Evolutionary conservation across 495 filamentous ascomycete genomes (phyloP).

Genomic region (Aspergillus ellipticus): DNA sequence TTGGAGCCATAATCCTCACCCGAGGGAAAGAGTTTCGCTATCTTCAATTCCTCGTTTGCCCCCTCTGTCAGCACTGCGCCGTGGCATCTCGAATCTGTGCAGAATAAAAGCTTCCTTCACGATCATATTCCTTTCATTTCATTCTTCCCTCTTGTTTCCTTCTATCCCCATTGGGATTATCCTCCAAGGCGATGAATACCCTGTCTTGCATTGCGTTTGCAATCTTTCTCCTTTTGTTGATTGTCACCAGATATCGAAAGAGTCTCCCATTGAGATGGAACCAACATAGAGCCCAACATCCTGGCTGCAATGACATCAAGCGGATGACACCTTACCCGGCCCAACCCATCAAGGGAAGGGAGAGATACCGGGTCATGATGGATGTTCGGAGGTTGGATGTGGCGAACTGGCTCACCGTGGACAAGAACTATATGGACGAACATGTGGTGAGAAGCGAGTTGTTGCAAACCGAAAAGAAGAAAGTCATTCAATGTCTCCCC

Average conservation of each 20-base stretch:
- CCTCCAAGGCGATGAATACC: constrained; percentile 30
- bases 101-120: constrained; percentile 17
- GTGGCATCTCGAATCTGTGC: constrained; percentile 13
- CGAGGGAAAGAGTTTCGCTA: constrained; percentile 15
- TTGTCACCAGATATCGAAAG: constrained; percentile 27
- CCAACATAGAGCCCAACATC: neutral
- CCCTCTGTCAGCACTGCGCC: constrained; percentile 10
- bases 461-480: constrained; percentile 33
- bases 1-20: constrained; percentile 20
- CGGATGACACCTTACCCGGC: constrained; percentile 41
- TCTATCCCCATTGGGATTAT: neutral
- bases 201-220: constrained; percentile 34
- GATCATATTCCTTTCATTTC: constrained; percentile 14
- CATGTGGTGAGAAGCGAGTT: constrained; percentile 43
- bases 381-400: constrained; percentile 50
- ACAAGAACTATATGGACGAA: constrained; percentile 49
- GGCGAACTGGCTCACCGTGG: constrained; percentile 53
- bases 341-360: constrained; percentile 42
- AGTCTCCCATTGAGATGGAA: constrained; percentile 10
- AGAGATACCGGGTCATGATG: constrained; percentile 50
- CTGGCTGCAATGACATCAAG: constrained; percentile 30
- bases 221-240: constrained; percentile 37
- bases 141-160: constrained; percentile 10
- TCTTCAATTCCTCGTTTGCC: constrained; percentile 14
- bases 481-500: constrained; percentile 49